Conservation (phyloP, 805 yeast species). For the Komagataella kurtzmanii region DNA sequence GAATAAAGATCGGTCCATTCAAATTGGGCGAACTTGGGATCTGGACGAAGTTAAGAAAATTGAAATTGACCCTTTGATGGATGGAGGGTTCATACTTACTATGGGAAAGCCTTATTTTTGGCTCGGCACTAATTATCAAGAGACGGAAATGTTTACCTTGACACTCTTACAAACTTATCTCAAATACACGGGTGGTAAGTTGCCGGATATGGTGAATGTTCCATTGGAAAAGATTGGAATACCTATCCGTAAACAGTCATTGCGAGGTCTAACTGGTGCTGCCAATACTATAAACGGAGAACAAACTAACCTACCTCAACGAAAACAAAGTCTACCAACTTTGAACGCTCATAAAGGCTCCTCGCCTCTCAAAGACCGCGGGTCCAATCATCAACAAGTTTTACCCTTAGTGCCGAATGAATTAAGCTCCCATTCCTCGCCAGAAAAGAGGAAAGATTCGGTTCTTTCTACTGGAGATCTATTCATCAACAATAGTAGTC, state of each 20-base stretch:
- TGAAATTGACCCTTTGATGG: conserved; percentile 36
- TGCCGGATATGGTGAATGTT: conserved; percentile 42
- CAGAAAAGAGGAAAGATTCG: not conserved
- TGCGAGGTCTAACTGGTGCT: not conserved
- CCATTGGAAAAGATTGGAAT: conserved; percentile 9
- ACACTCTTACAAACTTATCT: conserved; percentile 38
- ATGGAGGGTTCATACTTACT: conserved; percentile 42
- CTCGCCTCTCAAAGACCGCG: not conserved
- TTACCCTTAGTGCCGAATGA: not conserved
- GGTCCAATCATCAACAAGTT: not conserved
- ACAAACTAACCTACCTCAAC: not conserved
- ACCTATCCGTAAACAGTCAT: not conserved
- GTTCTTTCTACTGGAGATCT: not conserved
- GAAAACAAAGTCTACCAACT: not conserved
- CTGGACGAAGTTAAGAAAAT: conserved; percentile 53
- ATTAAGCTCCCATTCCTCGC: not conserved
- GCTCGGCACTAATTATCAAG: conserved; percentile 50
- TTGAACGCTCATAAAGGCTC: not conserved
- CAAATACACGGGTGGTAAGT: conserved; percentile 39
- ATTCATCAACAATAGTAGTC: not conserved
- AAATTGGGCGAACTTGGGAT: conserved; percentile 90
- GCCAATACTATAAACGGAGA: not conserved
- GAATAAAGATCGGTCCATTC: conserved; percentile 59
- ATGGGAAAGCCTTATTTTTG: conserved; percentile 78
- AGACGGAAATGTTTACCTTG: conserved; percentile 43